Percentiles rank a stretch among this genome's conserved stretches.
phyloP scores from a whole-genome alignment of 495 filamentous ascomycete species.

The Tuber microsphaerosporum region DNA sequence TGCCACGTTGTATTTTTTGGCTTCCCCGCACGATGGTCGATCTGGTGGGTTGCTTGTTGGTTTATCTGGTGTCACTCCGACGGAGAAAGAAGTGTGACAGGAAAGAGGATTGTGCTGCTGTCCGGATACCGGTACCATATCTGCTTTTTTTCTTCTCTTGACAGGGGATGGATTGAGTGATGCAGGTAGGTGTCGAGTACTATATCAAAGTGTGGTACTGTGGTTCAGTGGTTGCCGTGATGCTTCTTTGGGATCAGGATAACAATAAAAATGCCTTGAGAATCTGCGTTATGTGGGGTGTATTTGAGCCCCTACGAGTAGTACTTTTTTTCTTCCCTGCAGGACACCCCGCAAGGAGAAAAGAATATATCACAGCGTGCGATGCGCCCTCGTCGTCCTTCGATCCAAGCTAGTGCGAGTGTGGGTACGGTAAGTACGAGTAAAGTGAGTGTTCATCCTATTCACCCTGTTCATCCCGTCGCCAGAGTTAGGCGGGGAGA shows the following conservation, averaged over 20 bases:
- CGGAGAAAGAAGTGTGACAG: not conserved
- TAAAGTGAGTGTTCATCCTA: not conserved
- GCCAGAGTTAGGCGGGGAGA: not conserved
- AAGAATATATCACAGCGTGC: not conserved
- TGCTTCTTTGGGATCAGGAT: no score
- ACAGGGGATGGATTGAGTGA: no score
- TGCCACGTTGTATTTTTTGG: not conserved
- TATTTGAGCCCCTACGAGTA: no score
- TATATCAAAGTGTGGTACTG: no score
- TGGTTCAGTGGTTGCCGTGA: no score
- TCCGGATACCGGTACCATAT: not conserved
- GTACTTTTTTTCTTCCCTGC: not conserved
- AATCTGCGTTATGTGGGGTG: no score
- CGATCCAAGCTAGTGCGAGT: not conserved
- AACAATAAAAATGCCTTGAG: no score
- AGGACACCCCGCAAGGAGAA: not conserved
- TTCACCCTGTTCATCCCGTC: not conserved
- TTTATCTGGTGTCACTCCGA: not conserved
- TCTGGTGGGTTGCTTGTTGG: not conserved
- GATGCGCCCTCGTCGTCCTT: not conserved
- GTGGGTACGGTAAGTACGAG: not conserved
- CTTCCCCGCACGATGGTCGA: not conserved
- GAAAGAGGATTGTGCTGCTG: not conserved
- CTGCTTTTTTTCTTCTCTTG: not conserved
- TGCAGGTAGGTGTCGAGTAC: no score